Evolutionary conservation across 352 stramenopile species (phyloP), one percentile per base, ranked within the genome.

Genomic region (Globisporangium camurandrum): DNA sequence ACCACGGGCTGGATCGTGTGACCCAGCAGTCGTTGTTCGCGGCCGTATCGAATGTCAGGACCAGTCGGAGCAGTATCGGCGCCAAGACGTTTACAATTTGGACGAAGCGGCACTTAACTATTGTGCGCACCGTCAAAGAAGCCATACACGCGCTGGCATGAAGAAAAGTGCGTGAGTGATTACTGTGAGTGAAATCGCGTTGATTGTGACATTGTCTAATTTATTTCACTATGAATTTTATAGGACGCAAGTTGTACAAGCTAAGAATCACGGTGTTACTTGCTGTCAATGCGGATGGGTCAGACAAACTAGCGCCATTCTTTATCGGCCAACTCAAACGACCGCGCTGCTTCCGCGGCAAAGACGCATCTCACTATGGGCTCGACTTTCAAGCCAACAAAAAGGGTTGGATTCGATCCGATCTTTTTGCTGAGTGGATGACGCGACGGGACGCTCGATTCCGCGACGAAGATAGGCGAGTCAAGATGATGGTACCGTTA

Each of bases 71-170:
- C 19, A 4, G 8, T 40, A 28, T 20, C 28, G 27, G 8, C 28
- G 19, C 3, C 11, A 6, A 9, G 27, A 49, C 19, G n/a, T 49
- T 3, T 49, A 40, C 30, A 49, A 49, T 17, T 4, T 38, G n/a
- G 28, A 40, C 27, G 44, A 49, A 23, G 37, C 44, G 4, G 44
- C 17, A 20, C 28, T 49, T 1, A 41, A 41, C 44, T 49, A 49
- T 9, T 39, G 28, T 19, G 44, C n/a, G 19, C 27, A 37, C 8
- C 16, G 6, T 7, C 1, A 10, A 12, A 6, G 28, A 14, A 49
- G 28, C 14, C 8, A 40, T 4, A 4, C 12, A 0, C 44, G 19
- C 4, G 1, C 17, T 8, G n/a, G 44, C n/a, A 39, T 30, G 4
- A 49, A 49, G 23, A 39, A 27, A 24, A 20, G 28, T 49, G 38